Conservation (phyloP, 768 basidiomycete genomes). For the Cystofilobasidium capitatum region DNA sequence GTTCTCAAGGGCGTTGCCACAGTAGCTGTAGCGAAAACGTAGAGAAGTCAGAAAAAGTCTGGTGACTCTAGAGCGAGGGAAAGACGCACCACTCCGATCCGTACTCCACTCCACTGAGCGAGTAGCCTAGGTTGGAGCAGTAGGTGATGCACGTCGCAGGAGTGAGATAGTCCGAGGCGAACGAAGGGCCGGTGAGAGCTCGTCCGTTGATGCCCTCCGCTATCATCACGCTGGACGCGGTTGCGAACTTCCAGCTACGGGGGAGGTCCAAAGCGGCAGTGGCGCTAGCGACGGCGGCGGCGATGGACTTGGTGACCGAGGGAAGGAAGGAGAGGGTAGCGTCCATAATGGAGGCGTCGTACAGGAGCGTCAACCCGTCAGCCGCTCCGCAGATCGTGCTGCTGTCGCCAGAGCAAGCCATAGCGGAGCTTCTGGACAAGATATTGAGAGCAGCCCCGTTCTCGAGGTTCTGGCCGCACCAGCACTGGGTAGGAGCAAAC, state of each 20-base stretch:
- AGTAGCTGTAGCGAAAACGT: slow-evolving; percentile 27
- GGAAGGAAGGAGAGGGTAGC: no score
- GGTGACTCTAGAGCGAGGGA: background rate
- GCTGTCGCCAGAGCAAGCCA: no score
- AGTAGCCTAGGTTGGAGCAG: slow-evolving; percentile 30
- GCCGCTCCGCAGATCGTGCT: no score
- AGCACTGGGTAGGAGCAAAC: no score
- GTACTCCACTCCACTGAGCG: slow-evolving; percentile 32
- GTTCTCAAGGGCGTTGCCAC: slow-evolving; percentile 42
- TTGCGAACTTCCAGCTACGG: no score
- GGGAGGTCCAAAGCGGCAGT: background rate
- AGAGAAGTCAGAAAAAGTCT: background rate
- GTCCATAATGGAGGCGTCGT: no score
- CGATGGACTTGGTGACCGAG: no score
- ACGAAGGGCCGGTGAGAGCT: slow-evolving; percentile 30
- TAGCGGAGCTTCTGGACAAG: no score
- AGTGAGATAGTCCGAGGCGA: slow-evolving; percentile 30
- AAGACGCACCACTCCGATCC: slow-evolving; percentile 12
- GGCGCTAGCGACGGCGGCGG: no score
- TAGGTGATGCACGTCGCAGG: slow-evolving; percentile 28
- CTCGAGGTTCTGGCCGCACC: no score
- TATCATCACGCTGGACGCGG: background rate
- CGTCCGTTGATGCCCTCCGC: slow-evolving; percentile 23
- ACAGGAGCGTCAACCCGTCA: no score
- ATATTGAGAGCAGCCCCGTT: no score